Base-by-base conservation (phyloP, 2,329 filamentous ascomycete genomes). In the Penicillium sp. region DNA sequence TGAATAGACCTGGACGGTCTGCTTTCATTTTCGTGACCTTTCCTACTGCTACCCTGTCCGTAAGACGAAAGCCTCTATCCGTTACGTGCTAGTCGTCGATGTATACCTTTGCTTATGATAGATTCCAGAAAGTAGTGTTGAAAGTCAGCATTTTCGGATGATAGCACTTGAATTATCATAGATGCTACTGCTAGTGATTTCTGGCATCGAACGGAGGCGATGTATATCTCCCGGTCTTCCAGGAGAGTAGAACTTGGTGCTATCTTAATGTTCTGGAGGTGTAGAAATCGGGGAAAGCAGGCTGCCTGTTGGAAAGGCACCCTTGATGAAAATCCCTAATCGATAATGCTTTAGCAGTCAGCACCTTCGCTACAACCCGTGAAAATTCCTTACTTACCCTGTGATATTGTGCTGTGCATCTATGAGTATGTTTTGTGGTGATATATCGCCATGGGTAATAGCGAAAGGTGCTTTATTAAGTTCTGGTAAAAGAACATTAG, bases 401-500 rank as follows among this genome's bases (percentile, higher is more conserved):
- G 53, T 57, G 22, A 61, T 7, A 57, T 57, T 57, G 47, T 57
- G 47, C 3, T 61, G 19, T 54, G 47, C n/a, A 53, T 60, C 45
- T 35, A 58, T 62, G 0, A 58, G 33, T 26, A 62, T 58, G 2
- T 62, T 45, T 12, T 49, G 47, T 22, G 44, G 24, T 47, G 47
- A 44, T 15, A 61, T 19, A 47, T 53, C 37, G 13, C 45, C 47
- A 38, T 61, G 59, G 28, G 19, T 47, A 12, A 61, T 30, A n/a
- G 59, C 47, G 22, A 61, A 61, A 40, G 54, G 49, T 44, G 59
- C 59, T 28, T 26, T 26, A 24, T 61, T 54, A 40, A 61, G 59
- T 37, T 61, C 54, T 40, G 59, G 47, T 4, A 54, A 37, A 47
- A 61, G 59, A 40, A 62, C 49, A 33, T 35, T 24, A 6, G 50